These are phyloP conservation scores for Phoenix roebelenii DNA, from an alignment of 176 grass and related monocot species.

Conservation along the genomic window DNA sequence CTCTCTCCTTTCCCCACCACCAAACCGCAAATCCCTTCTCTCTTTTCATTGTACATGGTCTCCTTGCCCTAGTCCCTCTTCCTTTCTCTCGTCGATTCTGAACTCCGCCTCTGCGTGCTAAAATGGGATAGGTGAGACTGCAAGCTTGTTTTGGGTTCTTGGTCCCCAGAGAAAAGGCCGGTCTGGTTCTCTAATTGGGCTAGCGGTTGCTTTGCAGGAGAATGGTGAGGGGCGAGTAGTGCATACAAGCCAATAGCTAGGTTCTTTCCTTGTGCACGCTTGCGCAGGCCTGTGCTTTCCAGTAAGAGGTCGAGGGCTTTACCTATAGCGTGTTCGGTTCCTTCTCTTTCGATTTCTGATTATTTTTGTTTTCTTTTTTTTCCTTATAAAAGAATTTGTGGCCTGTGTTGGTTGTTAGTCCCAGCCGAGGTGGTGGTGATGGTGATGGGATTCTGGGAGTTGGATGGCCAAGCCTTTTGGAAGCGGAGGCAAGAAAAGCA, in stretches of 20 bases:
- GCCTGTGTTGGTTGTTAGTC: slow-evolving; percentile 8
- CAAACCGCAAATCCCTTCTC: slow-evolving; percentile 4
- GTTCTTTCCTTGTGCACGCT: too few relatives aligned
- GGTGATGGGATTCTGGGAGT: slow-evolving; percentile 15
- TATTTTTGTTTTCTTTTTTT: not conserved
- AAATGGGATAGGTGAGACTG: slow-evolving; percentile 12
- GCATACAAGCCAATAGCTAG: too few relatives aligned
- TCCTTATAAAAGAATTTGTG: too few relatives aligned
- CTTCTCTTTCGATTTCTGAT: not conserved
- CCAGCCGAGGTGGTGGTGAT: slow-evolving; percentile 4
- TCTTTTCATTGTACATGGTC: slow-evolving; percentile 7
- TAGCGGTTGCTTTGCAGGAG: too few relatives aligned
- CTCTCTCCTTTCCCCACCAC: not conserved
- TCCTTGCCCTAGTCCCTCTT: not conserved
- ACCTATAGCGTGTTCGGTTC: not conserved
- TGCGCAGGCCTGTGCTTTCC: too few relatives aligned
- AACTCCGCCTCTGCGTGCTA: not conserved
- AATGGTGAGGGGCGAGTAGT: too few relatives aligned
- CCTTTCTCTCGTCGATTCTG: not conserved
- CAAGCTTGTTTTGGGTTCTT: not conserved
- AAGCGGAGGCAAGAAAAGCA: slow-evolving; percentile 18
- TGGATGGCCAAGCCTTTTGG: slow-evolving; percentile 18
- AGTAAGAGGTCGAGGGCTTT: not conserved
- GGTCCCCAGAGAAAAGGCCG: slow-evolving; percentile 14
- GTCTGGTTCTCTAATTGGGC: not conserved